phyloP scores from a whole-genome alignment of 352 stramenopile genomes.

The Thraustochytrium sp. region DNA sequence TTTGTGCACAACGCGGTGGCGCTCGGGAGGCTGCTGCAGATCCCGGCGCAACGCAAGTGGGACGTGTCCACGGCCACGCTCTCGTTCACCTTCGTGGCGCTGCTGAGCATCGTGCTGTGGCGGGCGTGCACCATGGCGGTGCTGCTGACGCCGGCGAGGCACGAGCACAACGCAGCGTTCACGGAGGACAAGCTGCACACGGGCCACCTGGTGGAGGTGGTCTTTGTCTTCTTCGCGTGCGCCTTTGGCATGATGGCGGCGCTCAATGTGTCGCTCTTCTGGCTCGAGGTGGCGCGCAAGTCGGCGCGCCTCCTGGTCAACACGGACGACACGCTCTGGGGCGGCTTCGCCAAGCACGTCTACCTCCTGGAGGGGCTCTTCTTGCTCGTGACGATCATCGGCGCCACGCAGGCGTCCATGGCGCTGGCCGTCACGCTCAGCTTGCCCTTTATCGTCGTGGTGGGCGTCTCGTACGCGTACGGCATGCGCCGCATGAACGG shows the following conservation, averaged over 20 bases:
- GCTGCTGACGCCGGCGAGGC: neutral
- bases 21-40: neutral
- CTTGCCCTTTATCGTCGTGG: neutral
- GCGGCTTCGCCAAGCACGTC: neutral
- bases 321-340: neutral
- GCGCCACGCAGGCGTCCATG: neutral
- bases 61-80: neutral
- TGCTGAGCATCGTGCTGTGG: neutral
- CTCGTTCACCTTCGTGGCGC: neutral
- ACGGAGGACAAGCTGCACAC: neutral
- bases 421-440: neutral
- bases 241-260: neutral
- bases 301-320: neutral
- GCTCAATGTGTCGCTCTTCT: slow-evolving; percentile 14
- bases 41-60: neutral
- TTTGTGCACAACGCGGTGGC: neutral
- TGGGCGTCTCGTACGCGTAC: neutral
- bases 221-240: neutral
- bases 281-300: neutral
- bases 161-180: neutral
- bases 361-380: neutral
- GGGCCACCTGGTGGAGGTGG: neutral
- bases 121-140: neutral
- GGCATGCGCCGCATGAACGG: neutral
- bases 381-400: neutral